Conservation (phyloP, 441 rosid species). For the Erodium texanum region DNA sequence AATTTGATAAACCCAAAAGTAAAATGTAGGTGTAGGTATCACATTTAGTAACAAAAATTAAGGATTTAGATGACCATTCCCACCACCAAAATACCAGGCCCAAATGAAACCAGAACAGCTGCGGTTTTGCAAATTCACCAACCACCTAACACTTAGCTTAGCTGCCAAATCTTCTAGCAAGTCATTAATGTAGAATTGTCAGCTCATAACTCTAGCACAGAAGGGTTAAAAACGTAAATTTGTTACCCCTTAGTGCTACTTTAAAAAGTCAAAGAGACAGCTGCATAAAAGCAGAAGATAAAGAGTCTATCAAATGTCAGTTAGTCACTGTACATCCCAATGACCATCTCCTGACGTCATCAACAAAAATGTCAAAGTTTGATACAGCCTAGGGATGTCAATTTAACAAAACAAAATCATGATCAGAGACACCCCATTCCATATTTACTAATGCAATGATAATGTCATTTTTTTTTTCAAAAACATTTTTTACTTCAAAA, state of each 20-base stretch:
- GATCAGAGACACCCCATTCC: no score
- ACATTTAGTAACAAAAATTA: not conserved
- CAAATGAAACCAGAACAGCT: not conserved
- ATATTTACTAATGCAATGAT: no score
- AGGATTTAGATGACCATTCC: not conserved
- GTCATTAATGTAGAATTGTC: not conserved
- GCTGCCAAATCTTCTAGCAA: not conserved
- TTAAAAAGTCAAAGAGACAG: not conserved
- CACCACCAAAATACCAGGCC: not conserved
- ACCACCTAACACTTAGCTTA: constrained; percentile 1
- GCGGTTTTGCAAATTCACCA: constrained; percentile 3
- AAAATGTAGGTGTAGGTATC: not conserved
- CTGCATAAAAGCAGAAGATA: not conserved
- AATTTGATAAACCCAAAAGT: not conserved
- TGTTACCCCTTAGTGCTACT: not conserved
- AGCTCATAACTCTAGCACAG: not conserved
- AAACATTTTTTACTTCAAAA: no score
- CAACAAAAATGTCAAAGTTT: not conserved
- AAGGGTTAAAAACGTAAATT: not conserved
- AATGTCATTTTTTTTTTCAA: no score
- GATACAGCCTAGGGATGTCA: not conserved
- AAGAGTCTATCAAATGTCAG: not conserved
- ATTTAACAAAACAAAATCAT: not conserved
- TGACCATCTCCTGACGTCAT: not conserved
- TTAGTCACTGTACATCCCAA: not conserved